Evolutionary conservation across 78 protist genomes (phyloP).

Genomic region (Dictyostelium firmibasis): DNA sequence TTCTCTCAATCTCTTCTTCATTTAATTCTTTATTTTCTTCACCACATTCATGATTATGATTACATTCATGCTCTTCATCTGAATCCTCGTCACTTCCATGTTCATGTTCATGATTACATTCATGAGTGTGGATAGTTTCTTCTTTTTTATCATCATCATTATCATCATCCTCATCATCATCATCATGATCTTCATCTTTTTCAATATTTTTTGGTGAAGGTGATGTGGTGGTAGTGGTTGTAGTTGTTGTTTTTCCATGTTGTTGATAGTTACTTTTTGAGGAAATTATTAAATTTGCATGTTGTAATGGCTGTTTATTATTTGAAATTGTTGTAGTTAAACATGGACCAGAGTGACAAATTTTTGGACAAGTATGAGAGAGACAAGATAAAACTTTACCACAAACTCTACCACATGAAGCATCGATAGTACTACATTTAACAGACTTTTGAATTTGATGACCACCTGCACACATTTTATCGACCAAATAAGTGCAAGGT

Average conservation of each 20-base stretch:
- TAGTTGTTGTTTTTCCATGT: background rate
- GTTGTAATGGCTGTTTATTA: background rate
- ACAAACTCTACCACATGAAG: conserved; percentile 83
- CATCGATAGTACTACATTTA: conserved; percentile 69
- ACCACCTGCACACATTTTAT: conserved; percentile 81
- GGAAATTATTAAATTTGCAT: background rate
- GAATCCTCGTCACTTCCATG: background rate
- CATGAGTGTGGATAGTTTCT: background rate
- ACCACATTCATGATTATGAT: background rate
- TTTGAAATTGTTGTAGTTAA: background rate
- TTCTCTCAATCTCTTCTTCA: background rate
- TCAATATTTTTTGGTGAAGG: background rate
- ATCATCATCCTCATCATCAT: background rate
- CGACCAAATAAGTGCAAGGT: conserved; percentile 67
- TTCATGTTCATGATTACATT: background rate
- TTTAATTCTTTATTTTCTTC: background rate
- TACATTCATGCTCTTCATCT: background rate
- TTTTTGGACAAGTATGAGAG: conserved; percentile 52
- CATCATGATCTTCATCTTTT: background rate
- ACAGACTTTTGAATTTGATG: conserved; percentile 79
- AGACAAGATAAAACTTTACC: conserved; percentile 77
- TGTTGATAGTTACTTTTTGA: background rate
- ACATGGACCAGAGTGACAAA: conserved; percentile 84
- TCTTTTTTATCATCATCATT: background rate
- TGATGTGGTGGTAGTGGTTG: background rate